Percentiles rank a stretch among this genome's conserved stretches.
Evolutionary conservation across 129 eudicot species (phyloP).

Genomic region (Lonicera japonica): DNA sequence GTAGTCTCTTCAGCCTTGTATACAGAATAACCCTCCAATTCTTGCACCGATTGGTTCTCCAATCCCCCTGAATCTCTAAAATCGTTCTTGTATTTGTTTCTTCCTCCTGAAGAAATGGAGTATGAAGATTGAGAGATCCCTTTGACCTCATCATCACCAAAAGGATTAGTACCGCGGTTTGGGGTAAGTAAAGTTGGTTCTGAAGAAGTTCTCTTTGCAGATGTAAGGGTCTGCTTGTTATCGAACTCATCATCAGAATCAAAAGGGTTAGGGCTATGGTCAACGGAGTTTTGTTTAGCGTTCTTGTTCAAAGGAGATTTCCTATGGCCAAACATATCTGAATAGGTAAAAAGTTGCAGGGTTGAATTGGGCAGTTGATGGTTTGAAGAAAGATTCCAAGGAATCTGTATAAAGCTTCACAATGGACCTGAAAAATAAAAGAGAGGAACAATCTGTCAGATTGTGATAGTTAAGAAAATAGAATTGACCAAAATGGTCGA

Average conservation of each 20-base stretch:
- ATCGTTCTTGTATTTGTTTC: slow-evolving; percentile 80
- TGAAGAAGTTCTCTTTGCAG: slow-evolving; percentile 40
- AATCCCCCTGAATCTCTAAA: slow-evolving; percentile 81
- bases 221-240: slow-evolving; percentile 33
- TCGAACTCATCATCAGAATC: slow-evolving; percentile 71
- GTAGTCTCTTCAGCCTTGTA: slow-evolving; percentile 95
- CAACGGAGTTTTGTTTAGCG: slow-evolving; percentile 43
- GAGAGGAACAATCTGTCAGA: background rate
- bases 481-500: background rate
- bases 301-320: slow-evolving; percentile 54
- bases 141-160: slow-evolving; percentile 48
- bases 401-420: background rate
- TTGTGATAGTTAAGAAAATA: background rate
- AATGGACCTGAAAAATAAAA: background rate
- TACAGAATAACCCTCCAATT: slow-evolving; percentile 73
- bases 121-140: slow-evolving; percentile 42
- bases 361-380: background rate
- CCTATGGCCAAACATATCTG: slow-evolving; percentile 59
- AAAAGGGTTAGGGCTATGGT: slow-evolving; percentile 51
- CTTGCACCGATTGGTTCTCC: slow-evolving; percentile 68
- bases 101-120: slow-evolving; percentile 35
- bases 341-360: background rate
- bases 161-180: slow-evolving; percentile 36
- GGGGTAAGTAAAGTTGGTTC: slow-evolving; percentile 35
- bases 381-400: background rate